Conservation (phyloP, 139 green algal species). For the Volvox reticuliferus region DNA sequence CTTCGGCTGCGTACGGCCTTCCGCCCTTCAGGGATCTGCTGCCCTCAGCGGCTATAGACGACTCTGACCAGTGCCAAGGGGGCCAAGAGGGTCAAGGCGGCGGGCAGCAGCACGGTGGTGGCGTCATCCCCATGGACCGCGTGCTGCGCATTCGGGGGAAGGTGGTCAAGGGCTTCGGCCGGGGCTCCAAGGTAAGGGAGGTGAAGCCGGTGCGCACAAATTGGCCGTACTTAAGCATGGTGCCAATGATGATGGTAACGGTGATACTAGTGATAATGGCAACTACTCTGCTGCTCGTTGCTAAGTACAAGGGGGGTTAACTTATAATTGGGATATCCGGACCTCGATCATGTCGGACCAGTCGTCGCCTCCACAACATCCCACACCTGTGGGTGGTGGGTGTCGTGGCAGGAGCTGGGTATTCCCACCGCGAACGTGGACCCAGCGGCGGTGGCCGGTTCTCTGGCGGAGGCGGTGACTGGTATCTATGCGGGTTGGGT, state of each 20-base stretch:
- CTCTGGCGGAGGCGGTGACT: slow-evolving; percentile 81
- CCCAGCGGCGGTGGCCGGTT: slow-evolving; percentile 59
- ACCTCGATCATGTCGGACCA: too few species aligned
- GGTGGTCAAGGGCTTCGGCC: slow-evolving; percentile 94
- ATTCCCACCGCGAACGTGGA: slow-evolving; percentile 96
- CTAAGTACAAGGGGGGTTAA: too few species aligned
- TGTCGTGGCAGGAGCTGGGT: slow-evolving; percentile 78
- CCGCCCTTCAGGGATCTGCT: slow-evolving; percentile 80
- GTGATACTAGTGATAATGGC: too few species aligned
- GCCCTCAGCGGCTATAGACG: slow-evolving; percentile 22
- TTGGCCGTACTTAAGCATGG: too few species aligned
- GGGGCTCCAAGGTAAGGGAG: slow-evolving; percentile 88
- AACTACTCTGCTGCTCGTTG: too few species aligned
- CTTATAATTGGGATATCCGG: too few species aligned
- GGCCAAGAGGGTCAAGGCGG: background rate
- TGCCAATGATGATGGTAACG: too few species aligned
- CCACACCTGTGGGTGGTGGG: too few species aligned
- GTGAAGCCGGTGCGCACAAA: too few species aligned
- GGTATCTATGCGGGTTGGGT: slow-evolving; percentile 90
- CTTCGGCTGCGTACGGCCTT: slow-evolving; percentile 67
- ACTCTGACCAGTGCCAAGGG: background rate
- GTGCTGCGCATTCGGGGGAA: slow-evolving; percentile 78
- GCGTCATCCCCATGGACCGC: slow-evolving; percentile 69
- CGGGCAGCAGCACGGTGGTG: background rate
- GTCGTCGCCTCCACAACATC: too few species aligned